These are phyloP conservation scores for Tephrocybe sp. DNA, from an alignment of 768 basidiomycete species.

Conservation along the genomic window DNA sequence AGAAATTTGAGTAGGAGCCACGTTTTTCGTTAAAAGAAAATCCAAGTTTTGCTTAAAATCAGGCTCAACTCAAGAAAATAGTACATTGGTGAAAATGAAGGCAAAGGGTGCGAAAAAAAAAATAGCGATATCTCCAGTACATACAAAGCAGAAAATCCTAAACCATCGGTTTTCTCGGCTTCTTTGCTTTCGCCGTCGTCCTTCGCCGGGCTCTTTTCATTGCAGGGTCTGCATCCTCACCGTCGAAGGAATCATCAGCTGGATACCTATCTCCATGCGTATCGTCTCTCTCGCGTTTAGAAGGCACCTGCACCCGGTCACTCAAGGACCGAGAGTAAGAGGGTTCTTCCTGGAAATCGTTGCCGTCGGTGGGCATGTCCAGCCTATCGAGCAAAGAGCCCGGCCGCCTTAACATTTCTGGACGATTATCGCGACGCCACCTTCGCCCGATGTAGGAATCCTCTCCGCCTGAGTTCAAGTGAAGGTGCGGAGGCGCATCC, in stretches of 20 bases:
- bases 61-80: too few species aligned
- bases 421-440: conserved; percentile 7
- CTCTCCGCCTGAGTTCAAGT: conserved; percentile 1
- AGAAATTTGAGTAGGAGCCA: too few species aligned
- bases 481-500: neutral
- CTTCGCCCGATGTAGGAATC: neutral
- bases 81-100: too few species aligned
- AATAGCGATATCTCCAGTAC: too few species aligned
- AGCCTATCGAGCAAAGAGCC: conserved; percentile 34
- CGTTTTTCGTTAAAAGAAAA: too few species aligned
- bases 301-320: conserved; percentile 36
- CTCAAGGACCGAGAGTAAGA: conserved; percentile 27
- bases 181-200: conserved; percentile 23
- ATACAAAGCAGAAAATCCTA: too few species aligned
- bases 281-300: conserved; percentile 39
- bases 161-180: conserved; percentile 12
- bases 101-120: too few species aligned
- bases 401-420: conserved; percentile 17
- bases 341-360: conserved; percentile 6
- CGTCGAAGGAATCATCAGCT: conserved; percentile 23
- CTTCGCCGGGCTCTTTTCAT: conserved; percentile 28
- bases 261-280: conserved; percentile 16
- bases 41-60: too few species aligned
- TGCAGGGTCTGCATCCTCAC: conserved; percentile 24
- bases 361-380: conserved; percentile 21